Base-by-base conservation (phyloP, 768 basidiomycete species). In the Tylopilus plumbeoviolaceoides region DNA sequence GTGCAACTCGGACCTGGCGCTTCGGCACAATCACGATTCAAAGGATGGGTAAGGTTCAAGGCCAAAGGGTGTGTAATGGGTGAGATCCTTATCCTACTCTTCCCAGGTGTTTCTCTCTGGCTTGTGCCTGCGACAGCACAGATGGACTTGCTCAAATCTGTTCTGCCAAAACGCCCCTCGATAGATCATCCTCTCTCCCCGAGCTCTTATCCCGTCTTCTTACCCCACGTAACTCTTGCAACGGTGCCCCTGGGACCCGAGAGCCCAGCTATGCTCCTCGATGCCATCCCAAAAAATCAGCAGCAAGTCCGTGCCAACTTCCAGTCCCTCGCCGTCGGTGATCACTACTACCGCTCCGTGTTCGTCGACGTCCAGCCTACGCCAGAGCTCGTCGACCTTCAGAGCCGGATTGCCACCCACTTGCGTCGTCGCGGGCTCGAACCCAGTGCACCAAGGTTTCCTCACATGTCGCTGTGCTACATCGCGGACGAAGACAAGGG, bases 381-480 rank as follows among this genome's bases (percentile, higher is more conserved):
- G 1, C 57, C 62, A 1, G 79, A 73, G 27, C 70, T 91, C 18
- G 54, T 65, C 23, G 62, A 61, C 18, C 66, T 91, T 30, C 85
- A 85, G 57, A 65, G 58, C 28, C 59, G 73, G 28, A 70, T 89
- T 27, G 73, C 79, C 50, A 59, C 61, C 6, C 58, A 62, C 21
- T 58, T 77, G n/a, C 59, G 55, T 40, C 47, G 38, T 20, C 64
- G 76, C 21, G 63, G 65, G 5, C 53, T 78, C 8, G 69, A 76
- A 21, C 74, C 78, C 2, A 60, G 61, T 4, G 82, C 85, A 1
- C 85, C 86, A 0, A 67, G 72, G 33, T 86, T 80, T 56, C 85
- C 88, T 7, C 89, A 91, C 65, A 56, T 89, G 56, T 91, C 89
- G 33, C 59, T 91, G 53, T 84, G 79, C 61, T 91, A 91, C 63